Base-by-base conservation (phyloP, 2,329 filamentous ascomycete genomes). In the Aspergillus udagawae region DNA sequence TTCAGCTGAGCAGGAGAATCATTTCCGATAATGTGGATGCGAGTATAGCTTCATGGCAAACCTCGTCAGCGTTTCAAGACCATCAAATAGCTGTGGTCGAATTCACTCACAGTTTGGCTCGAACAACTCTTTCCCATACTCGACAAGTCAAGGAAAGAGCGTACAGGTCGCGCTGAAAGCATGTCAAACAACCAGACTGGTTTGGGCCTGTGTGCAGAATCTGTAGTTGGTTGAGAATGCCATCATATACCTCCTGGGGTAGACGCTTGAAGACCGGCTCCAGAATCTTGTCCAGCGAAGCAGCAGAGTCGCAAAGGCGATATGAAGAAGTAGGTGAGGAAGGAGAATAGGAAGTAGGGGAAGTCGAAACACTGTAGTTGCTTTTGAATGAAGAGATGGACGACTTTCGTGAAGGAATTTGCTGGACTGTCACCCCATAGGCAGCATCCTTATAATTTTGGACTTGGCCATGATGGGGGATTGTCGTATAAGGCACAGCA, bases 241-340 rank as follows among this genome's bases (percentile, higher is more conserved):
- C 81, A 55, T 82, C 78, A 60, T 83, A 84, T 4, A 85, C 78
- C 58, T 82, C 79, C 49, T 75, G 70, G 0, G 83, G 83, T 6
- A 86, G 62, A 20, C 73, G 73, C 57, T 79, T 76, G 63, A 82
- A 66, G 44, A 71, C 59, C 23, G 73, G 68, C 47, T 73, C 69
- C 27, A 68, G 53, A 53, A 68, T 70, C 51, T 68, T 71, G 51
- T 66, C 61, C 45, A 74, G 64, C 14, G 72, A 74, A 27, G 72
- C 67, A 29, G 74, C 70, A 4, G 73, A 71, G 61, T 76, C 77
- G 57, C 73, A 73, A 56, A 73, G 60, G 53, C 69, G 70, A 56
- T 68, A 73, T 32, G 70, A 69, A 47, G 68, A 69, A 7, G 63
- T 67, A 17, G 73, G 70, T 2, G 73, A 71, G n/a, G 72, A 68